These are phyloP conservation scores for Themeda triandra DNA, from an alignment of 176 grass and related monocot genomes.

Conservation along the genomic window DNA sequence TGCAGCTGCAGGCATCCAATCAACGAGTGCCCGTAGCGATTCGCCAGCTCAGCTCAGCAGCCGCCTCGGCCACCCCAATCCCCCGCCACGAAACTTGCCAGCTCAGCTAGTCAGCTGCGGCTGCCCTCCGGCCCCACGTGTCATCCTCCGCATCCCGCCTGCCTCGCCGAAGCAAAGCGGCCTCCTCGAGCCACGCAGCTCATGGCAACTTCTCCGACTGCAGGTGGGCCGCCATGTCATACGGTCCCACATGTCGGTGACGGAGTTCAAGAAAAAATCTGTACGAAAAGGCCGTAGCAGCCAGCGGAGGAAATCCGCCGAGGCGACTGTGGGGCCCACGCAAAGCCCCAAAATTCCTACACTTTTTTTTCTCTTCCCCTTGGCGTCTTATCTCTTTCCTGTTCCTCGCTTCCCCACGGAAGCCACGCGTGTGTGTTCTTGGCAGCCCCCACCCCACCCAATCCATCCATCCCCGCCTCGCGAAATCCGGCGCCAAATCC, in stretches of 20 bases:
- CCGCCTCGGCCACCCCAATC: background rate
- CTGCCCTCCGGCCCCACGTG: background rate
- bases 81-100: background rate
- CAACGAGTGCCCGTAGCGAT: background rate
- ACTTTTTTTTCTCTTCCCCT: background rate
- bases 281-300: background rate
- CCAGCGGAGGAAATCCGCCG: background rate
- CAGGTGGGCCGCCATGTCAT: background rate
- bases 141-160: background rate
- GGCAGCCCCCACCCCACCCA: conserved; percentile 27
- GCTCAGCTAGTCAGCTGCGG: background rate
- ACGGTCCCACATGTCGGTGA: background rate
- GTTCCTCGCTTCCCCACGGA: background rate
- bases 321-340: background rate
- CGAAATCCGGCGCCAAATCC: conserved; percentile 34
- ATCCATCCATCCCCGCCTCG: conserved; percentile 24
- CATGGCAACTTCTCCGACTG: background rate
- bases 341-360: background rate
- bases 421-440: conserved; percentile 29
- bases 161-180: background rate
- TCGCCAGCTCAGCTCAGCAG: conserved; percentile 18
- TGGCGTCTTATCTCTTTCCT: conserved; percentile 47
- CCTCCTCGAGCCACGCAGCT: background rate
- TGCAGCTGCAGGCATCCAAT: background rate
- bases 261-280: accelerated